Evolutionary conservation across 176 grass and related monocot genomes (phyloP).

Genomic region (Oryza brachyantha): DNA sequence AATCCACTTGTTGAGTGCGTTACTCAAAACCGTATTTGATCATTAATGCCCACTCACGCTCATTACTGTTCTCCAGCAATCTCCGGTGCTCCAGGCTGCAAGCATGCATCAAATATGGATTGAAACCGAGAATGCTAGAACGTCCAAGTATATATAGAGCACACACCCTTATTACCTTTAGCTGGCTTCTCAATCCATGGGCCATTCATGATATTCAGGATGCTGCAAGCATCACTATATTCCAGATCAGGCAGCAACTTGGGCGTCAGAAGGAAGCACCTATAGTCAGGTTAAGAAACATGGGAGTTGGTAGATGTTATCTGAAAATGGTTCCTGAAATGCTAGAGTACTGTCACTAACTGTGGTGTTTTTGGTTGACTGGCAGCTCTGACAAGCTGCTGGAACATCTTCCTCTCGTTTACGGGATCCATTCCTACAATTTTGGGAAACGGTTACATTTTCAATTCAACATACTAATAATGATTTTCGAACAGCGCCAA

Average conservation of each 20-base stretch:
- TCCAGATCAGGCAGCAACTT: constrained; percentile 90
- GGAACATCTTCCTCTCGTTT: constrained; percentile 99
- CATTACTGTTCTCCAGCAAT: constrained; percentile 43
- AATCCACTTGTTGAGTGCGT: neutral
- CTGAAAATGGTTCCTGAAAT: neutral
- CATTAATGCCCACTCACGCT: neutral
- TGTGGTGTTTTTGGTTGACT: constrained; percentile 91
- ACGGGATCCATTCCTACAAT: constrained; percentile 91
- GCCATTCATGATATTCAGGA: constrained; percentile 97
- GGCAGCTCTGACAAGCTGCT: constrained; percentile 92
- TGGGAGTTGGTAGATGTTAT: neutral
- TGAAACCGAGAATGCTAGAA: neutral
- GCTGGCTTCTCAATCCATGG: constrained; percentile 86
- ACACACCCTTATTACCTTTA: constrained; percentile 37
- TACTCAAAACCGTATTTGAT: neutral
- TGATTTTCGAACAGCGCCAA: neutral
- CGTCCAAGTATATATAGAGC: neutral
- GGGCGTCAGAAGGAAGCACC: constrained; percentile 94
- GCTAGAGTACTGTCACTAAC: constrained; percentile 34
- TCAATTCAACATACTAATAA: neutral
- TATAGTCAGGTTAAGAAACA: constrained; percentile 19
- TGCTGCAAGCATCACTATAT: constrained; percentile 85
- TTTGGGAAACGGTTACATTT: constrained; percentile 2
- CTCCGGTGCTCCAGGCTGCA: constrained; percentile 54
- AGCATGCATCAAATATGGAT: neutral